These are phyloP conservation scores for Chaetomium sp. DNA, from an alignment of 2,329 filamentous ascomycete genomes.

Conservation along the genomic window DNA sequence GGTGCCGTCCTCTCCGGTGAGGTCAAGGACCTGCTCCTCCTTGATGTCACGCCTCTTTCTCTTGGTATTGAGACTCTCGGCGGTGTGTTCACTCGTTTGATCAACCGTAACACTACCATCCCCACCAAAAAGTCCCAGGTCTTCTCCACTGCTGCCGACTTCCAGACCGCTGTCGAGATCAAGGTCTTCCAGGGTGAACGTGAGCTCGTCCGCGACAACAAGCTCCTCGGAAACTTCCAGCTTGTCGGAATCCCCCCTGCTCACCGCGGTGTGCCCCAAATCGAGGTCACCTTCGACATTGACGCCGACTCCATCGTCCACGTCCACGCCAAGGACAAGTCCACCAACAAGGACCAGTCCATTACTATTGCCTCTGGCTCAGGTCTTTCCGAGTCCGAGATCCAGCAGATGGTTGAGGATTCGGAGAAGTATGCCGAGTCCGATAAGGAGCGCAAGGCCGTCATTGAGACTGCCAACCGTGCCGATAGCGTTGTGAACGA, in stretches of 20 bases:
- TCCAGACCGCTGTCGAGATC: conserved; percentile 98
- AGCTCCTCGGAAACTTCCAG: conserved; percentile 98
- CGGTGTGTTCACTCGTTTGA: conserved; percentile 94
- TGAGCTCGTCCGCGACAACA: conserved; percentile 98
- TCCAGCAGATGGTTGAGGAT: conserved; percentile 95
- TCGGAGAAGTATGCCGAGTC: conserved; percentile 92
- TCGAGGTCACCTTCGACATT: conserved; percentile 98
- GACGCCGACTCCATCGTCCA: conserved; percentile 97
- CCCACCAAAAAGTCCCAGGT: conserved; percentile 99
- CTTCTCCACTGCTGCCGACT: conserved; percentile 95
- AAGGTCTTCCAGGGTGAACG: conserved; percentile 99
- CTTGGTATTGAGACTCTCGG: conserved; percentile 98
- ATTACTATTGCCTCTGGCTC: conserved; percentile 98
- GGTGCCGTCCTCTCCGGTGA: conserved; percentile 94
- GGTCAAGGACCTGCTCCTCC: conserved; percentile 89
- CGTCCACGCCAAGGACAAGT: conserved; percentile 98
- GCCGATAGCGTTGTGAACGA: conserved; percentile 95
- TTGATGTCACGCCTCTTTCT: conserved; percentile 92
- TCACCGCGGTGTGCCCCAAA: conserved; percentile 90
- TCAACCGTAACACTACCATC: conserved; percentile 99
- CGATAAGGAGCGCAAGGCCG: conserved; percentile 93
- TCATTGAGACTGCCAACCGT: conserved; percentile 95
- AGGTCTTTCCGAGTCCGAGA: conserved; percentile 90
- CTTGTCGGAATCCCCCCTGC: conserved; percentile 94
- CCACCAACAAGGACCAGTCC: conserved; percentile 98